Evolutionary conservation across 2,329 filamentous ascomycete genomes (phyloP), one percentile per base, ranked within the genome.

Genomic region (Colletotrichum costaricense): DNA sequence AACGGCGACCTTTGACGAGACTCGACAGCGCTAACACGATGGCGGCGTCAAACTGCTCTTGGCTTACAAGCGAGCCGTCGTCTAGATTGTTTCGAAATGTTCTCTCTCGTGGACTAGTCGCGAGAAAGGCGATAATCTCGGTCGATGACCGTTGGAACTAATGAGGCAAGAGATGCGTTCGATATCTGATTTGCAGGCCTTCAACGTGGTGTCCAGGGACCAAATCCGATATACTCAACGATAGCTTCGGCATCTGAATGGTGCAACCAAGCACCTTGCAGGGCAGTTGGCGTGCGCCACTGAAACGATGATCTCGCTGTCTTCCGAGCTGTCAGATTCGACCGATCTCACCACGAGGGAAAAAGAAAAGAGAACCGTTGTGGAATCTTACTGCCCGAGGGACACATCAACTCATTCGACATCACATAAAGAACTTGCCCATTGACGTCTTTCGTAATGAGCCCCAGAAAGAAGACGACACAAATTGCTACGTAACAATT

Each of bases 231-330:
- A n/a, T 11, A 33, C 14, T 35, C 28, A 12, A 12, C 58, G 30
- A 33, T 24, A 30, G 30, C 16, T 56, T 49, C 52, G 52, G 16
- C 19, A 65, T 55, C 24, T 26, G 33, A 16, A 42, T 35, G 42
- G 42, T 42, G n/a, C 30, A 35, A 54, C 26, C 46, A 19, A 28
- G n/a, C 19, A n/a, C 35, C 26, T 52, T 58, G 46, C 8, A 30
- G 38, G 59, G 59, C 67, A 49, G n/a, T 63, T 35, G 59, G 66
- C 69, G 59, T 55, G 24, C 70, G 70, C 70, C 70, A 69, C 66
- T 38, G 26, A 16, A 49, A 38, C 59, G 69, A 49, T 59, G 22
- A 58, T 69, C 14, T 69, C 42, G 54, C 58, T 24, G 58, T 16
- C 19, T 58, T 26, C 42, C 33, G 11, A 38, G 35, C 6, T 33